These are phyloP conservation scores for Exophiala mesophila DNA, from an alignment of 2,329 filamentous ascomycete genomes.

Conservation along the genomic window DNA sequence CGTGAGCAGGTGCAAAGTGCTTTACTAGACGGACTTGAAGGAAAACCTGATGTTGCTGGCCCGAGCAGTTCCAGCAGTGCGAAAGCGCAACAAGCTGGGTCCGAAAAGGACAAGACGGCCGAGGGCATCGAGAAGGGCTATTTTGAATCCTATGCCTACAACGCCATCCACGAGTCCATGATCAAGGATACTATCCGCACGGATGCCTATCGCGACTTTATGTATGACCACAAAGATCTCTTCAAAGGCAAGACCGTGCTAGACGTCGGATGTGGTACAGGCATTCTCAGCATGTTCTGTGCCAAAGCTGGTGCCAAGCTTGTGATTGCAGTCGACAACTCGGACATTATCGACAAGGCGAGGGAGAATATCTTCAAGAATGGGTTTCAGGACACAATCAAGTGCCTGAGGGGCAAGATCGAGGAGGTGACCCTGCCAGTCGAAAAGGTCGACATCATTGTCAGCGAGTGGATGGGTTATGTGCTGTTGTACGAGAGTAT, in stretches of 20 bases:
- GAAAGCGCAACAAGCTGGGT: too few species aligned
- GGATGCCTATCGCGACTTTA: slow-evolving; percentile 89
- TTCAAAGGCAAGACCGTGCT: slow-evolving; percentile 83
- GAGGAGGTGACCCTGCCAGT: slow-evolving; percentile 80
- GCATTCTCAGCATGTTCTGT: slow-evolving; percentile 91
- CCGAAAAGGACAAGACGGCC: slow-evolving; percentile 47
- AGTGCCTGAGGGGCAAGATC: slow-evolving; percentile 76
- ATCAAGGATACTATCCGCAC: slow-evolving; percentile 85
- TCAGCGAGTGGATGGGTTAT: slow-evolving; percentile 98
- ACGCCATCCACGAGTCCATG: slow-evolving; percentile 93
- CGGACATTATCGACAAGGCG: slow-evolving; percentile 81
- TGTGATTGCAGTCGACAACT: slow-evolving; percentile 89
- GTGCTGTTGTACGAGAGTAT: slow-evolving; percentile 90
- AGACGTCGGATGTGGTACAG: slow-evolving; percentile 80
- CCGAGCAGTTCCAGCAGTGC: slow-evolving; percentile 32
- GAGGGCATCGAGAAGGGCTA: slow-evolving; percentile 50
- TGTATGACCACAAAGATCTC: slow-evolving; percentile 83
- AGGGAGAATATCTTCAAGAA: slow-evolving; percentile 81
- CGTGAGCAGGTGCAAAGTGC: slow-evolving; percentile 61
- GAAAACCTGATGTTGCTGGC: slow-evolving; percentile 37
- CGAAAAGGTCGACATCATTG: slow-evolving; percentile 82
- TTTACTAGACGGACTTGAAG: slow-evolving; percentile 60
- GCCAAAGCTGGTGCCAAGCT: slow-evolving; percentile 80
- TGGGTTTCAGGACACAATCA: slow-evolving; percentile 67
- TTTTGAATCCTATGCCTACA: slow-evolving; percentile 62